Evolutionary conservation across 2,329 filamentous ascomycete species (phyloP).

Genomic region (Penicillium sp.): DNA sequence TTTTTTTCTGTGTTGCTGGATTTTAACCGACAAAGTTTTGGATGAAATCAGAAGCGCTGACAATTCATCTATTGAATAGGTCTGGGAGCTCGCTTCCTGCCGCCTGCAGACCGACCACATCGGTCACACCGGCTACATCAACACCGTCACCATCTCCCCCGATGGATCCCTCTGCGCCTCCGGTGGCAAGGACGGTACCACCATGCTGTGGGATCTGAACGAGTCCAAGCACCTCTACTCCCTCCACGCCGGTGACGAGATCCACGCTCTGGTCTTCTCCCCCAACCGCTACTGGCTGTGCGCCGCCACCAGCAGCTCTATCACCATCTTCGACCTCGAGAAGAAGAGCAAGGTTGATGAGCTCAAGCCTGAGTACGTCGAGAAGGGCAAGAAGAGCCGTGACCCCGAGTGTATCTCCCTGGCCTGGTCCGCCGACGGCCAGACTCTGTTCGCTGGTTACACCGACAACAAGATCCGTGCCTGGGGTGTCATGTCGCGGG

Average conservation of each 20-base stretch:
- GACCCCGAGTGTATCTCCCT: slow-evolving; percentile 97
- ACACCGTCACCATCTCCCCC: slow-evolving; percentile 99
- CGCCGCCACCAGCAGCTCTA: slow-evolving; percentile 93
- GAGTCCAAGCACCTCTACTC: slow-evolving; percentile 99
- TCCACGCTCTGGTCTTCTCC: slow-evolving; percentile 99
- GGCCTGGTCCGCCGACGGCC: slow-evolving; percentile 97
- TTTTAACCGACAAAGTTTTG: slow-evolving; percentile 4
- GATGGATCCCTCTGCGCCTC: slow-evolving; percentile 99
- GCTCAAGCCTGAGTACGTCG: slow-evolving; percentile 97
- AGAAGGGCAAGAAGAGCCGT: slow-evolving; percentile 97
- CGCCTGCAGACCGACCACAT: slow-evolving; percentile 99
- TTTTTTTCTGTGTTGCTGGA: slow-evolving; percentile 9
- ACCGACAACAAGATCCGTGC: slow-evolving; percentile 99
- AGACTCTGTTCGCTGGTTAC: slow-evolving; percentile 99
- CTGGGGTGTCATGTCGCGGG: slow-evolving; percentile 96
- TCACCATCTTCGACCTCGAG: slow-evolving; percentile 99
- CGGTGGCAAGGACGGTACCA: slow-evolving; percentile 99
- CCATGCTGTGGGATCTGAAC: slow-evolving; percentile 99
- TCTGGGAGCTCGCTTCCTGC: slow-evolving; percentile 99
- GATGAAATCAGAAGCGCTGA: slow-evolving; percentile 24
- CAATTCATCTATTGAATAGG: slow-evolving; percentile 58
- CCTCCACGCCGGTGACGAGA: slow-evolving; percentile 98
- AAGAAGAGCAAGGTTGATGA: slow-evolving; percentile 99
- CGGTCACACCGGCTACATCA: slow-evolving; percentile 98
- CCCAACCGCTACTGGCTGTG: slow-evolving; percentile 99